These are phyloP conservation scores for Phallus indusiatus DNA, from an alignment of 768 basidiomycete species.

Conservation along the genomic window DNA sequence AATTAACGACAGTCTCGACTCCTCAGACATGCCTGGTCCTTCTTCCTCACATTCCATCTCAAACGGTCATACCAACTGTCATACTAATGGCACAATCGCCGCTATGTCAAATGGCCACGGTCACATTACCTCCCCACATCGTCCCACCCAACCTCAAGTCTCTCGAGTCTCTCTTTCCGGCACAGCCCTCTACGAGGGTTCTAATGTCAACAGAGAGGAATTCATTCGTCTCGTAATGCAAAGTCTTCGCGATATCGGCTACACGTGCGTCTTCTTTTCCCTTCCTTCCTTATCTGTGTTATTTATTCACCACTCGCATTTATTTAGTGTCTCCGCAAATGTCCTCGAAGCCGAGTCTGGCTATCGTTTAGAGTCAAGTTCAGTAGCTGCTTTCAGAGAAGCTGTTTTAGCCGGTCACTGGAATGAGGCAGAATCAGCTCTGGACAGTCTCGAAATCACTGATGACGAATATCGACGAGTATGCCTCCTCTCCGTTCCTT, in stretches of 20 bases:
- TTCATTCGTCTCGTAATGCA: constrained; percentile 85
- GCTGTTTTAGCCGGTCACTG: constrained; percentile 75
- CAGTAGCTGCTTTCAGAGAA: constrained; percentile 72
- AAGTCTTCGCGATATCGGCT: constrained; percentile 80
- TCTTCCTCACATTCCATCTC: constrained; percentile 29
- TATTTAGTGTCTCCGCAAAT: constrained; percentile 70
- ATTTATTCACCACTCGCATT: not conserved
- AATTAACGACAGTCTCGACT: not conserved
- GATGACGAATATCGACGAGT: constrained; percentile 67
- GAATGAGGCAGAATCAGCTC: constrained; percentile 63
- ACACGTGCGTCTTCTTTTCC: constrained; percentile 29
- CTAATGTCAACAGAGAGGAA: constrained; percentile 74
- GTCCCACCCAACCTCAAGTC: constrained; percentile 25
- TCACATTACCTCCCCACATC: constrained; percentile 17
- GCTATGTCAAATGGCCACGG: constrained; percentile 13
- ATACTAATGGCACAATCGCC: constrained; percentile 29
- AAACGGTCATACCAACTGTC: constrained; percentile 25
- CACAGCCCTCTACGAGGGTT: constrained; percentile 68
- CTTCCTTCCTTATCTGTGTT: not conserved
- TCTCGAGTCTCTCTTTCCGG: constrained; percentile 62
- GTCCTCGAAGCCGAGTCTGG: constrained; percentile 91
- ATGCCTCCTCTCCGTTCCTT: constrained; percentile 15
- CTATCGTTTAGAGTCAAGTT: constrained; percentile 68
- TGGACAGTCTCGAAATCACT: constrained; percentile 58
- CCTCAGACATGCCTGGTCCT: constrained; percentile 38